Evolutionary conservation across 306 rosid species (phyloP).

Genomic region (Lupinus albus): DNA sequence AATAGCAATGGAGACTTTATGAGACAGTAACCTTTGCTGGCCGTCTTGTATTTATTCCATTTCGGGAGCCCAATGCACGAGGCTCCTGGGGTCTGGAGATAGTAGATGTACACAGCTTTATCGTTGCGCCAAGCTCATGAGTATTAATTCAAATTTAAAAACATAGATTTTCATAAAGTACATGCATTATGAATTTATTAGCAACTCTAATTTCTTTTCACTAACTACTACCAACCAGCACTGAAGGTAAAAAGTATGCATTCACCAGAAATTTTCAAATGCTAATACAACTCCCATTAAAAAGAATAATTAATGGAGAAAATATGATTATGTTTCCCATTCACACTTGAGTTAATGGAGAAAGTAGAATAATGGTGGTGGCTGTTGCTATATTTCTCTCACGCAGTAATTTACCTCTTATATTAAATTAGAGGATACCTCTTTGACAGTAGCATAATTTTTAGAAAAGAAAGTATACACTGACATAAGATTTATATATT

Average conservation of each 20-base stretch:
- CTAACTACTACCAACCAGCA: slow-evolving; percentile 8
- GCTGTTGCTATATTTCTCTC: slow-evolving; percentile 40
- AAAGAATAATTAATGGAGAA: slow-evolving; percentile 35
- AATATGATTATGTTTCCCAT: slow-evolving; percentile 51
- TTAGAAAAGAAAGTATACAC: no score
- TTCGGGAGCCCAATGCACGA: no score
- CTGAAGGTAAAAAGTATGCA: slow-evolving; percentile 20
- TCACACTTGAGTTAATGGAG: slow-evolving; percentile 36
- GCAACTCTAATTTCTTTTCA: not conserved
- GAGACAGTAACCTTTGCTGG: not conserved
- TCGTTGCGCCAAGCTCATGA: no score
- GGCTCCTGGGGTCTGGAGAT: no score
- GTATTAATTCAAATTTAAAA: not conserved
- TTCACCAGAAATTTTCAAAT: slow-evolving; percentile 33
- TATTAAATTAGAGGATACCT: not conserved
- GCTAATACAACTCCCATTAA: slow-evolving; percentile 39
- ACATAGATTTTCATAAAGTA: not conserved
- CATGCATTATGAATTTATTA: not conserved
- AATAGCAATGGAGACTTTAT: not conserved
- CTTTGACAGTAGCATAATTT: not conserved
- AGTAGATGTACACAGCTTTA: no score
- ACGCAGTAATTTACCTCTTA: not conserved
- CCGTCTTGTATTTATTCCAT: not conserved
- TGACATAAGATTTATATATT: no score
- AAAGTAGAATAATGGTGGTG: slow-evolving; percentile 38